phyloP scores from a whole-genome alignment of 2,329 filamentous ascomycete species.

The Podosphaera xanthii region DNA sequence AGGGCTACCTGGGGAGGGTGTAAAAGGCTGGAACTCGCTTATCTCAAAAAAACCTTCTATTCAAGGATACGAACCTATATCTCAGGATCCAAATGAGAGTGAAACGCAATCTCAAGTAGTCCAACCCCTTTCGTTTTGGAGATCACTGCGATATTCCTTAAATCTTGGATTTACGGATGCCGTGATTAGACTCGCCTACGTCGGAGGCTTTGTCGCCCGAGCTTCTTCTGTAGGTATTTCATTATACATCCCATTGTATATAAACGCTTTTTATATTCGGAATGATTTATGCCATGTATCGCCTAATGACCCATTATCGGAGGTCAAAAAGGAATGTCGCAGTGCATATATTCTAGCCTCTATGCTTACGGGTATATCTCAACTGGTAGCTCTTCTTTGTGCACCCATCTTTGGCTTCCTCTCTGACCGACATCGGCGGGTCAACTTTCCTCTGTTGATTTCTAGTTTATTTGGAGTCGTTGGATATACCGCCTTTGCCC shows the following conservation, averaged over 20 bases:
- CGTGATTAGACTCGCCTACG: slow-evolving; percentile 65
- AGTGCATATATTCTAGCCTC: slow-evolving; percentile 74
- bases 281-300: slow-evolving; percentile 56
- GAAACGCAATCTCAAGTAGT: not conserved
- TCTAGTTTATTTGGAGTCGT: slow-evolving; percentile 51
- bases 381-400: slow-evolving; percentile 62
- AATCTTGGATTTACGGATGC: slow-evolving; percentile 51
- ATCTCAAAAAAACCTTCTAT: slow-evolving; percentile 18
- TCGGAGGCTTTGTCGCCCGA: slow-evolving; percentile 84
- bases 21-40: slow-evolving; percentile 45
- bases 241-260: slow-evolving; percentile 77
- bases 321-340: slow-evolving; percentile 67
- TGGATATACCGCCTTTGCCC: slow-evolving; percentile 57
- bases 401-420: slow-evolving; percentile 76
- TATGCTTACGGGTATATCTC: slow-evolving; percentile 70
- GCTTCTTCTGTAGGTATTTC: slow-evolving; percentile 90
- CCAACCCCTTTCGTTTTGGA: slow-evolving; percentile 26
- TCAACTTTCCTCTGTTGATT: slow-evolving; percentile 52
- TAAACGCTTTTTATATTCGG: slow-evolving; percentile 73
- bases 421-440: slow-evolving; percentile 40
- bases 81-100: not conserved
- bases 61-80: slow-evolving; percentile 6
- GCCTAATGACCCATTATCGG: slow-evolving; percentile 38
- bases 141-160: slow-evolving; percentile 38
- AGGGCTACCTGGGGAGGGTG: slow-evolving; percentile 46